Base-by-base conservation (phyloP, 371 early-diverging fungal species). In the Entomophthora muscae region DNA sequence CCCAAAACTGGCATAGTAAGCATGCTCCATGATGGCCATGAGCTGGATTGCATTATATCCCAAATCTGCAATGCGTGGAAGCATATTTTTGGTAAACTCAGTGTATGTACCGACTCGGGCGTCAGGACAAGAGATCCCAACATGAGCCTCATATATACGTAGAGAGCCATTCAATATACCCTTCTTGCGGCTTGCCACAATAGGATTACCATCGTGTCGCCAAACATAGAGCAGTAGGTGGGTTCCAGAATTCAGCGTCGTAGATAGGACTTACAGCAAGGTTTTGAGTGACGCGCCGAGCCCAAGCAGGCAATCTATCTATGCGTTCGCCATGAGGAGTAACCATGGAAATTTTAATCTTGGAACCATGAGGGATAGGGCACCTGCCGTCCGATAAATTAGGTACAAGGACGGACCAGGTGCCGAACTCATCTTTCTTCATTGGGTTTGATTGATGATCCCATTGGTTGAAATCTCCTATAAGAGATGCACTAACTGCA, bases 1-100 rank as follows among this genome's bases (percentile, higher is more conserved):
- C 1, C 97, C 97, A 69, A 96, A 96, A 7, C 86, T 86, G 33
- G 95, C 97, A 69, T 95, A 97, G 72, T 97, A 97, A n/a, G 95
- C 94, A 67, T 97, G 97, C 72, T 97, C 97, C 95, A 94, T 94
- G 52, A 97, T 77, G 33, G 95, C 97, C 97, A 97, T 97, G 53
- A 97, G 70, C 75, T 97, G 95, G 66, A 97, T 88, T 0, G 85
- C 76, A 72, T 97, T 95, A 80, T 96, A 96, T 0, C 94, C 94
- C 10, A 91, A 78, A 61, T 86, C 74, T 63, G 79, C 79, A 71
- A 96, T 91, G 63, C 91, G 79, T 24, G 92, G 93, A n/a, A 96
- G 75, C 7, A 90, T 81, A 61, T 90, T 83, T 53, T 78, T 70
- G 1, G 91, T 88, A 66, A 95, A 96, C 66, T 96, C 90, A 28